These are phyloP conservation scores for Scutellaria galericulata DNA, from an alignment of 257 asterid genomes.

Conservation along the genomic window DNA sequence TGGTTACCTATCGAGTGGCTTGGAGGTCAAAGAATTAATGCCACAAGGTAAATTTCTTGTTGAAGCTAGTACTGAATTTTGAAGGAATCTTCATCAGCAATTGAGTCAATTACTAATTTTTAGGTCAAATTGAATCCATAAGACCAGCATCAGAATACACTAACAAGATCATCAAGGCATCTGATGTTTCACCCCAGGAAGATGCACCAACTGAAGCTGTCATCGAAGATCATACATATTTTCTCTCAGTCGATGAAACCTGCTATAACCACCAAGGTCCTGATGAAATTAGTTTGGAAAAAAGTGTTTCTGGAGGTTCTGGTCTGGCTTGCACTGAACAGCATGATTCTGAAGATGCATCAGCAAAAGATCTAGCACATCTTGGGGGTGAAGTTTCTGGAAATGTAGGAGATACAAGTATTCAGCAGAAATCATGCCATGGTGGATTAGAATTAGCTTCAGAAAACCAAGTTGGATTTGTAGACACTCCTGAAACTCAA, in stretches of 20 bases:
- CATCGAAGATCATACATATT: constrained; percentile 34
- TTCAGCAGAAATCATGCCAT: constrained; percentile 40
- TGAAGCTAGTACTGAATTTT: constrained; percentile 39
- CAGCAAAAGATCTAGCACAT: constrained; percentile 38
- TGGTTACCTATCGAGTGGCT: constrained; percentile 46
- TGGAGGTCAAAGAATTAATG: constrained; percentile 42
- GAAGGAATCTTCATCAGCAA: constrained; percentile 38
- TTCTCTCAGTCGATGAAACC: constrained; percentile 39
- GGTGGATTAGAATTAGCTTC: constrained; percentile 42
- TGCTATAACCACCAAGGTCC: constrained; percentile 35
- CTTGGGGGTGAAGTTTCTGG: constrained; percentile 40
- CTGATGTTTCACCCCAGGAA: constrained; percentile 39
- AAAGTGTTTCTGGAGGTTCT: constrained; percentile 36
- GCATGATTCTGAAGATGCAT: constrained; percentile 43
- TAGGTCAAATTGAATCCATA: constrained; percentile 36
- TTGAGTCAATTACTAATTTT: constrained; percentile 34
- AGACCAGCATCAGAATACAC: constrained; percentile 39
- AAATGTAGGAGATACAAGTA: constrained; percentile 33
- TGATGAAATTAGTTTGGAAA: constrained; percentile 42
- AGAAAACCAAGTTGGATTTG: constrained; percentile 45
- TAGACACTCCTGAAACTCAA: constrained; percentile 39
- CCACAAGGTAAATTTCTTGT: constrained; percentile 45
- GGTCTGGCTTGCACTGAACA: constrained; percentile 39
- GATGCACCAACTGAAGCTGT: constrained; percentile 42
- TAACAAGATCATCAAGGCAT: constrained; percentile 42